Evolutionary conservation across 2,329 filamentous ascomycete genomes (phyloP), one percentile per base, ranked within the genome.

Genomic region (Aquanectria penicillioides): DNA sequence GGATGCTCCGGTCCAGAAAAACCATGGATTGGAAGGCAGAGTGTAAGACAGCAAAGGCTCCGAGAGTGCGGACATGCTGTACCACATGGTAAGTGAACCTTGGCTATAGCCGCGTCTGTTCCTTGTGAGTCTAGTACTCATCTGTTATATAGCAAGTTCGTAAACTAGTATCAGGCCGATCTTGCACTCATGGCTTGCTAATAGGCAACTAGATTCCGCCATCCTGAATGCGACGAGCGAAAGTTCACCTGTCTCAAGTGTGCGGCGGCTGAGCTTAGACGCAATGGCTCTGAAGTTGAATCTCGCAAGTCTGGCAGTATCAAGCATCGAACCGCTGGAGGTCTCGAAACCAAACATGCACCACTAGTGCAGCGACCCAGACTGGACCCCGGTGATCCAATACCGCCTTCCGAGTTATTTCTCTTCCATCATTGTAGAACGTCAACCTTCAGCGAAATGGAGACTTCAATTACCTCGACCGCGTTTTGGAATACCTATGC

Each of bases 21-120:
- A n/a, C n/a, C n/a, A n/a, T n/a, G n/a, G n/a, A n/a, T n/a, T n/a
- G n/a, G n/a, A n/a, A n/a, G n/a, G n/a, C n/a, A n/a, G n/a, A n/a
- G n/a, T n/a, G n/a, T n/a, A n/a, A n/a, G n/a, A n/a, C n/a, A n/a
- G n/a, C n/a, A n/a, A n/a, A n/a, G n/a, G n/a, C n/a, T n/a, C n/a
- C n/a, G n/a, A 15, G 28, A 29, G 41, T 46, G 12, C 31, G 41
- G 15, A 33, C 23, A 9, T 26, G 41, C 17, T 46, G 41, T n/a
- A 46, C 12, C 23, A 33, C 41, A 33, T 46, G 41, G 41, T 46
- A 46, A n/a, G n/a, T n/a, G n/a, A n/a, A n/a, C n/a, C n/a, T n/a
- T n/a, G n/a, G n/a, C n/a, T n/a, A n/a, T n/a, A n/a, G n/a, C n/a
- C n/a, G n/a, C n/a, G n/a, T n/a, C n/a, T n/a, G n/a, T n/a, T n/a